Conservation (phyloP, 441 rosid species). For the Syzygium syzygioides region DNA sequence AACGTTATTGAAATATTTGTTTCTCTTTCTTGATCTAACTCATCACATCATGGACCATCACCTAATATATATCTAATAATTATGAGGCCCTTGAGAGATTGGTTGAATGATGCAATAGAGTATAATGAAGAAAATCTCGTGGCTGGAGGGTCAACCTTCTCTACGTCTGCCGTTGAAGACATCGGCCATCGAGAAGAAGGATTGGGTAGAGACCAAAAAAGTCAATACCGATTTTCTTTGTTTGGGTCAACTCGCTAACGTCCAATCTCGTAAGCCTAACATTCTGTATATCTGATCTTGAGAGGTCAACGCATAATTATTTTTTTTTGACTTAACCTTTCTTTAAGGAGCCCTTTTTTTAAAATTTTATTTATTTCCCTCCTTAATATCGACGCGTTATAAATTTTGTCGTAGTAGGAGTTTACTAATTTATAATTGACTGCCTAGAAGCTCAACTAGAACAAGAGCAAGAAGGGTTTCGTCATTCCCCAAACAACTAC, state of each 20-base stretch:
- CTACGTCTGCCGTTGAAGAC: not conserved
- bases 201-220: not conserved
- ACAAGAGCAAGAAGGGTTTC: not conserved
- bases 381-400: not conserved
- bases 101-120: not conserved
- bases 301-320: not conserved
- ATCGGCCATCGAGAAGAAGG: not conserved
- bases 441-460: not conserved
- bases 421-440: not conserved
- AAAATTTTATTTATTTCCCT: not conserved
- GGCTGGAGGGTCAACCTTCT: not conserved
- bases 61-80: not conserved
- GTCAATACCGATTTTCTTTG: not conserved
- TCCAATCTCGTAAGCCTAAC: not conserved
- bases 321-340: not conserved
- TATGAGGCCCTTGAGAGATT: not conserved
- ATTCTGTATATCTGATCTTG: not conserved
- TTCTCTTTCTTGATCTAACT: not conserved
- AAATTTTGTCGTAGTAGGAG: not conserved
- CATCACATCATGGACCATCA: not conserved
- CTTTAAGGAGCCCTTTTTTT: not conserved
- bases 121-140: not conserved
- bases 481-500: not conserved
- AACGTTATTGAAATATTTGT: not conserved
- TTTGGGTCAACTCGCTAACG: not conserved